phyloP scores from a whole-genome alignment of 75 land plant genomes.

The Cupressus sempervirens region DNA sequence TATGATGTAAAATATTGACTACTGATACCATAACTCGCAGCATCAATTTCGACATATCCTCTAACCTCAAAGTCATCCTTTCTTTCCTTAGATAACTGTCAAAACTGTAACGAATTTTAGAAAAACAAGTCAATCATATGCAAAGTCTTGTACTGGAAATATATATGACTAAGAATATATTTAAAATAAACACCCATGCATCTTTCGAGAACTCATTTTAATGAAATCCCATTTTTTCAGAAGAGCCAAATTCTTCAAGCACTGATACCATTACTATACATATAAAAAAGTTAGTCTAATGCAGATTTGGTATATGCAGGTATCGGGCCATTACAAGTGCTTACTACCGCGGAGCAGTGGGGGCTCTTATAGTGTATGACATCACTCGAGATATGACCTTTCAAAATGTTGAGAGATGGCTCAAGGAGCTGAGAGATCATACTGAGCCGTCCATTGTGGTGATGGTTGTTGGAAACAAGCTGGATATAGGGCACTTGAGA shows the following conservation, averaged over 20 bases:
- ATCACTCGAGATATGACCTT: constrained; percentile 34
- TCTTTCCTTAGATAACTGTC: not conserved
- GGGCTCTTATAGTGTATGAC: constrained; percentile 32
- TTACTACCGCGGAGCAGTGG: constrained; percentile 36
- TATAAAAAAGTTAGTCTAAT: not conserved
- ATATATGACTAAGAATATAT: not conserved
- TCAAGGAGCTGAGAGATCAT: constrained; percentile 35
- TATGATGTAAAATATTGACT: not conserved
- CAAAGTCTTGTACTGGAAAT: not conserved
- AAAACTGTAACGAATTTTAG: not conserved
- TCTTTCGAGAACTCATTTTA: not conserved
- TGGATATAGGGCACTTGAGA: constrained; percentile 28
- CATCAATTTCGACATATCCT: not conserved
- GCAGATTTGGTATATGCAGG: constrained; percentile 9
- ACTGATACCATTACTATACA: not conserved
- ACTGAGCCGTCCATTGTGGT: constrained; percentile 37
- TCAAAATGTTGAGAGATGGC: constrained; percentile 39
- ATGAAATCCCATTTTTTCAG: not conserved
- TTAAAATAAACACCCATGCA: not conserved
- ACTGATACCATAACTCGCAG: not conserved
- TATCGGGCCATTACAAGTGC: constrained; percentile 40
- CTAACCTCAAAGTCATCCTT: not conserved
- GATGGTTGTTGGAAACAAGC: constrained; percentile 31
- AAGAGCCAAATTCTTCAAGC: not conserved
- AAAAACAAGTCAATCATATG: not conserved